These are phyloP conservation scores for Boletus subcaerulescens DNA, from an alignment of 768 basidiomycete species.

Conservation along the genomic window DNA sequence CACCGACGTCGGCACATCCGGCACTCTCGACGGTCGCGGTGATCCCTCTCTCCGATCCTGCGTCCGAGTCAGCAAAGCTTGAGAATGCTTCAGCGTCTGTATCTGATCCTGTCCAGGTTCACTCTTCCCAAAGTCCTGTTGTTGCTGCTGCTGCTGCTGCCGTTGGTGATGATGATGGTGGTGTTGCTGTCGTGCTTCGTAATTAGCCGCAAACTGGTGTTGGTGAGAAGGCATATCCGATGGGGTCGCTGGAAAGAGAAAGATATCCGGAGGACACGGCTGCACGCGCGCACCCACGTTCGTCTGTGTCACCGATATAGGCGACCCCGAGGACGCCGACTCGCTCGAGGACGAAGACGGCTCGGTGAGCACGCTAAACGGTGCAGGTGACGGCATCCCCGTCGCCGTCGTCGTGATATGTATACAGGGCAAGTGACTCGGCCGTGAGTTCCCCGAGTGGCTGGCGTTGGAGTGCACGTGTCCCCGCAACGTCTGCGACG, in stretches of 20 bases:
- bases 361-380: constrained; percentile 28
- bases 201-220: constrained; percentile 6
- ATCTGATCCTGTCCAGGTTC: neutral
- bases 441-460: constrained; percentile 11
- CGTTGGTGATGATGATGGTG: neutral
- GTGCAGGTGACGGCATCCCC: constrained; percentile 11
- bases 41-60: constrained; percentile 18
- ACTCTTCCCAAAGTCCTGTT: neutral
- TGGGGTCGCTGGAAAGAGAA: constrained; percentile 26
- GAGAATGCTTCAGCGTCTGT: constrained; percentile 2
- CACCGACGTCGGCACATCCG: constrained; percentile 14
- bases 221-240: constrained; percentile 19
- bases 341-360: constrained; percentile 22
- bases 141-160: too few species aligned
- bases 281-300: neutral
- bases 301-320: constrained; percentile 4
- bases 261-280: constrained; percentile 27
- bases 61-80: constrained; percentile 1
- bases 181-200: neutral
- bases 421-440: constrained; percentile 24
- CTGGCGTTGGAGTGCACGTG: neutral
- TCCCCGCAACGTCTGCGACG: constrained; percentile 9
- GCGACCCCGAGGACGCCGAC: constrained; percentile 14
- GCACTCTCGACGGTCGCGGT: constrained; percentile 10
- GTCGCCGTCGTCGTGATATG: constrained; percentile 22